These are phyloP conservation scores for Euphorbia tirucalli DNA, from an alignment of 345 rosid species.

Conservation along the genomic window DNA sequence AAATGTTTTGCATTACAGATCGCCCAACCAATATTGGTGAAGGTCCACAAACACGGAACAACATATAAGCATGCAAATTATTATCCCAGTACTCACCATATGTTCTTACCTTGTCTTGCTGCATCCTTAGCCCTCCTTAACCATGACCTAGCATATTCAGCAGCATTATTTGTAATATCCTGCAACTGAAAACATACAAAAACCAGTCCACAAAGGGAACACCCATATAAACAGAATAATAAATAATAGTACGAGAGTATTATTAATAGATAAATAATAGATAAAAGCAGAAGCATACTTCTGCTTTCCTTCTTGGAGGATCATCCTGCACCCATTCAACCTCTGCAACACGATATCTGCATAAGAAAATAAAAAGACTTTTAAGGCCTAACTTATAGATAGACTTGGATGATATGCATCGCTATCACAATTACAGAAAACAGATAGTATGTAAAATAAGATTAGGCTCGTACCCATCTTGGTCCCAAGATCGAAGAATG, in stretches of 20 bases:
- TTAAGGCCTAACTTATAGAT: conserved; percentile 3
- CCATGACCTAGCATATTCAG: conserved; percentile 68
- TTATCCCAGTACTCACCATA: too few species aligned
- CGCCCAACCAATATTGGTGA: background rate
- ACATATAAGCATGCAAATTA: background rate
- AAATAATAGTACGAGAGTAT: background rate
- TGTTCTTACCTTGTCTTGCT: conserved; percentile 55
- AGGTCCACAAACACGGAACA: conserved; percentile 3
- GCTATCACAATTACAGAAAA: background rate
- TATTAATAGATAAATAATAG: background rate
- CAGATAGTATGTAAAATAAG: conserved; percentile 2
- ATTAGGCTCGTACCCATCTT: conserved; percentile 79
- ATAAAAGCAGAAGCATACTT: conserved; percentile 42
- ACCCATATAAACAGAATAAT: background rate
- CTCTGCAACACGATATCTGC: conserved; percentile 87
- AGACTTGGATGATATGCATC: background rate
- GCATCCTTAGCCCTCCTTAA: conserved; percentile 64
- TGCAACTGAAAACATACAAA: conserved; percentile 54
- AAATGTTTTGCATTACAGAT: too few species aligned
- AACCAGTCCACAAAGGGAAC: conserved; percentile 5
- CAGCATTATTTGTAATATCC: conserved; percentile 57
- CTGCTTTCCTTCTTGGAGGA: conserved; percentile 46
- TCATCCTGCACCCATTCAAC: conserved; percentile 87
- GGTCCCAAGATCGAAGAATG: conserved; percentile 76
- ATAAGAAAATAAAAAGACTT: background rate